phyloP scores from a whole-genome alignment of 1,284 basidiomycete genomes.

The Cutaneotrichosporon mucoides region DNA sequence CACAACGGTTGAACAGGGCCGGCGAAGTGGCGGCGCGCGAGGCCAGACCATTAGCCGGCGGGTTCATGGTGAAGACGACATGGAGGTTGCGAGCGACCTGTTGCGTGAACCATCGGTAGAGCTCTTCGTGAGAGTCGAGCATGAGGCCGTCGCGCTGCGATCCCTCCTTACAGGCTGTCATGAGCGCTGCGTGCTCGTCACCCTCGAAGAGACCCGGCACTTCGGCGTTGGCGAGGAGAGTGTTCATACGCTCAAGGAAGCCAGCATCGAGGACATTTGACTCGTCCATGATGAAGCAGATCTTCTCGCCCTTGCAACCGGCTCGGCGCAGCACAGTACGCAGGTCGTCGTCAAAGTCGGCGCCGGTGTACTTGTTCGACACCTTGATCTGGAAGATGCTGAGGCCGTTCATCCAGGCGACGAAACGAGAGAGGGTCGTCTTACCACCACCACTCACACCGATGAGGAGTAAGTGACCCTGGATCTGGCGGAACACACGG shows the following conservation, averaged over 20 bases:
- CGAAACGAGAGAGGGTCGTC: slow-evolving; percentile 97
- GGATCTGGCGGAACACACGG: slow-evolving; percentile 97
- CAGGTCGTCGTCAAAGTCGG: slow-evolving; percentile 97
- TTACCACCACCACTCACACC: slow-evolving; percentile 98
- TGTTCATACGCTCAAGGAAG: slow-evolving; percentile 99
- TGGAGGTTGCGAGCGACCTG: slow-evolving; percentile 95
- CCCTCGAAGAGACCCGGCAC: slow-evolving; percentile 98
- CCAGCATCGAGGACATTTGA: slow-evolving; percentile 98
- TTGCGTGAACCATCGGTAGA: slow-evolving; percentile 95
- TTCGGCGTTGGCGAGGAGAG: slow-evolving; percentile 95
- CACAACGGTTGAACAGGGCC: slow-evolving; percentile 95
- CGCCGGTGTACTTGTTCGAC: slow-evolving; percentile 96
- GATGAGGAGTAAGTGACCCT: slow-evolving; percentile 93
- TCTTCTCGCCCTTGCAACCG: slow-evolving; percentile 97
- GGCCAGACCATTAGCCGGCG: slow-evolving; percentile 89
- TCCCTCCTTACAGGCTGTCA: slow-evolving; percentile 98
- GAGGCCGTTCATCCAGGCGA: slow-evolving; percentile 99
- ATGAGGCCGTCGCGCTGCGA: slow-evolving; percentile 96
- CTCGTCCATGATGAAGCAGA: slow-evolving; percentile 99
- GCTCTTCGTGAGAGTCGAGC: slow-evolving; percentile 95
- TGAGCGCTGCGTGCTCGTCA: slow-evolving; percentile 91
- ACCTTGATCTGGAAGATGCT: slow-evolving; percentile 99
- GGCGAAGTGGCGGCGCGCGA: slow-evolving; percentile 96
- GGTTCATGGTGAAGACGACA: slow-evolving; percentile 99
- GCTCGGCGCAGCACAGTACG: slow-evolving; percentile 87